A percentile compares a stretch with the other conserved stretches of the same genome.
phyloP scores from a whole-genome alignment of 2,329 filamentous ascomycete genomes.

The Didymella segeticola region DNA sequence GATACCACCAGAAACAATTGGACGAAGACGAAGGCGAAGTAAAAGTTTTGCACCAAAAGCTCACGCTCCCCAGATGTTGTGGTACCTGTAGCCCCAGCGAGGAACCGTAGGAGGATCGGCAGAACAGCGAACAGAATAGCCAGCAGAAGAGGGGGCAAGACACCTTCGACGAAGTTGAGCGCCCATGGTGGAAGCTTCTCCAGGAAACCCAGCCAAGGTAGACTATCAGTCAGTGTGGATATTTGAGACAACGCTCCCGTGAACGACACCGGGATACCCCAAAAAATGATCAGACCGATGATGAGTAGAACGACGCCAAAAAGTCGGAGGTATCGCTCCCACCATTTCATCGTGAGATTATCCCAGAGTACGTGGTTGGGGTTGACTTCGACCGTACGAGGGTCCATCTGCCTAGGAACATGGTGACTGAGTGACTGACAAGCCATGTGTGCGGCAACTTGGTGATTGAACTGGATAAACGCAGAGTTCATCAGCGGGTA shows the following conservation, averaged over 20 bases:
- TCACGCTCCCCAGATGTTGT: slow-evolving; percentile 82
- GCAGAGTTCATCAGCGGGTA: slow-evolving; percentile 95
- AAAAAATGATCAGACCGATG: slow-evolving; percentile 79
- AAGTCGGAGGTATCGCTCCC: slow-evolving; percentile 81
- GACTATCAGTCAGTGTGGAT: slow-evolving; percentile 68
- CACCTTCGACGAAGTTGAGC: slow-evolving; percentile 78
- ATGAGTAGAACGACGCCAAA: slow-evolving; percentile 70
- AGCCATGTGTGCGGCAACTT: slow-evolving; percentile 97
- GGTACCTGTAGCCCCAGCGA: slow-evolving; percentile 77
- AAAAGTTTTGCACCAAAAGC: slow-evolving; percentile 88
- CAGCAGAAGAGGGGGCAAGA: slow-evolving; percentile 80
- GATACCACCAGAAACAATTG: slow-evolving; percentile 95
- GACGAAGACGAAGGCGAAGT: slow-evolving; percentile 92
- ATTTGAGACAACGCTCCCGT: slow-evolving; percentile 84
- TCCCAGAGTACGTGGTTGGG: slow-evolving; percentile 95
- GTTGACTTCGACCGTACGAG: slow-evolving; percentile 89
- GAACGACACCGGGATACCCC: slow-evolving; percentile 89
- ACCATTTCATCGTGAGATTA: slow-evolving; percentile 96
- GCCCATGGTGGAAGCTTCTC: slow-evolving; percentile 65
- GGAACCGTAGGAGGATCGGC: slow-evolving; percentile 76
- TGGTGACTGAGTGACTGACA: slow-evolving; percentile 93
- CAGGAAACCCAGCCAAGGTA: slow-evolving; percentile 76
- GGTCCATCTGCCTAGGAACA: slow-evolving; percentile 90
- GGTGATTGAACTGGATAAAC: slow-evolving; percentile 98
- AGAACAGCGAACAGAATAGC: slow-evolving; percentile 80